Base-by-base conservation (phyloP, 73 alveolate species). In the Tetrahymena borealis region DNA sequence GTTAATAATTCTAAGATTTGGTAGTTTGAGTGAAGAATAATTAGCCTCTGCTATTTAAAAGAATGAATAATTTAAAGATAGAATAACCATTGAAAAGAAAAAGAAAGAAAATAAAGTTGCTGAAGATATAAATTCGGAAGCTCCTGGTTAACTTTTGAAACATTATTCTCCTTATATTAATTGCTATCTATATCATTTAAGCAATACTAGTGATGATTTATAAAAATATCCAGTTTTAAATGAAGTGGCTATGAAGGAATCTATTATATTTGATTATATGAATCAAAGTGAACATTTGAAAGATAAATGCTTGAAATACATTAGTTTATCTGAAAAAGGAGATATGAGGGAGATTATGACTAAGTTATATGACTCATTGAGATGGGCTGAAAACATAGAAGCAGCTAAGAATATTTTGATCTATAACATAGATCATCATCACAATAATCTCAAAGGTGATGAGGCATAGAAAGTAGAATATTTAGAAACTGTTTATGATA, bases 61-160 rank as follows among this genome's bases (percentile, higher is more conserved):
- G 38, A 92, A 90, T 78, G 95, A 78, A 7, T 9, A 33, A 24
- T 92, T 92, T 15, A 92, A 92, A 39, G 92, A 92, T 39, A 78
- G 90, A 15, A 40, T 38, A 0, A 42, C 90, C 1, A 78, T 35
- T 11, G 90, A 60, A 39, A 91, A 92, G 77, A 92, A 92, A 7
- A 92, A 92, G 38, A 92, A 39, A 36, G 92, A 92, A 78, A 91
- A 92, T 37, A 78, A 39, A n/a, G 95, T 78, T 1, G 95, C 85
- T 60, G 85, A 60, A 16, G 37, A 60, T 9, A 60, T 60, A 60
- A 32, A 92, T 11, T 95, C 96, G 90, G 99, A 96, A 85, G 99
- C 99, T 18, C 99, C 99, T 10, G 99, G 99, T 6, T 96, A 98
- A 92, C 96, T 98, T 78, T 93, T 98, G 38, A 96, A 97, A 39